A percentile compares a stretch with the other conserved stretches of the same genome.
These are phyloP conservation scores for Croton setiger DNA, from an alignment of 441 rosid genomes.

Conservation along the genomic window DNA sequence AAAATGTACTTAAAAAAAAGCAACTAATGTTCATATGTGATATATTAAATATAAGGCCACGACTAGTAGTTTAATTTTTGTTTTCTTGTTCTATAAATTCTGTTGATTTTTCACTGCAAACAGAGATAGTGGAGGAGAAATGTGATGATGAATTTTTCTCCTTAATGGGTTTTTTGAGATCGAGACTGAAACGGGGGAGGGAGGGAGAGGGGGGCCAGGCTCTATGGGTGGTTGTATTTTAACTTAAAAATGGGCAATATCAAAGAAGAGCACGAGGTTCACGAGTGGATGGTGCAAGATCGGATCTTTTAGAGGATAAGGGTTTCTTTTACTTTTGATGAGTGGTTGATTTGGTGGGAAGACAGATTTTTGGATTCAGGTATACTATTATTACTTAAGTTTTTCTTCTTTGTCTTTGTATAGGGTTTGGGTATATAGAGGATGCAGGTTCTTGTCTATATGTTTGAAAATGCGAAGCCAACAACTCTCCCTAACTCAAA, in stretches of 20 bases:
- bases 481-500: neutral
- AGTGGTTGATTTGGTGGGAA: conserved; percentile 24
- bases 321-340: conserved; percentile 9
- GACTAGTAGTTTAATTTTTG: neutral
- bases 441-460: conserved; percentile 1
- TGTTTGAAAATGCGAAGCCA: conserved; percentile 4
- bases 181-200: conserved; percentile 13
- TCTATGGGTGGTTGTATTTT: conserved; percentile 19
- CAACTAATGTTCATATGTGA: conserved; percentile 18
- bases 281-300: conserved; percentile 28
- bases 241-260: too few species aligned
- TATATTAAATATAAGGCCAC: conserved; percentile 10
- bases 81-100: neutral
- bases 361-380: conserved; percentile 10
- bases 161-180: conserved; percentile 18
- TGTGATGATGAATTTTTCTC: conserved; percentile 1
- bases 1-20: conserved; percentile 19
- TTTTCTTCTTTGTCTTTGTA: neutral
- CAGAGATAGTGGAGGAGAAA: conserved; percentile 23
- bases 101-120: neutral
- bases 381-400: too few species aligned
- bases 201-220: conserved; percentile 14
- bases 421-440: neutral
- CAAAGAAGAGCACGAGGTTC: conserved; percentile 43
- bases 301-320: conserved; percentile 20